Evolutionary conservation across 176 grass and related monocot species (phyloP), one percentile per base, ranked within the genome.

Genomic region (Sorghum bicolor): DNA sequence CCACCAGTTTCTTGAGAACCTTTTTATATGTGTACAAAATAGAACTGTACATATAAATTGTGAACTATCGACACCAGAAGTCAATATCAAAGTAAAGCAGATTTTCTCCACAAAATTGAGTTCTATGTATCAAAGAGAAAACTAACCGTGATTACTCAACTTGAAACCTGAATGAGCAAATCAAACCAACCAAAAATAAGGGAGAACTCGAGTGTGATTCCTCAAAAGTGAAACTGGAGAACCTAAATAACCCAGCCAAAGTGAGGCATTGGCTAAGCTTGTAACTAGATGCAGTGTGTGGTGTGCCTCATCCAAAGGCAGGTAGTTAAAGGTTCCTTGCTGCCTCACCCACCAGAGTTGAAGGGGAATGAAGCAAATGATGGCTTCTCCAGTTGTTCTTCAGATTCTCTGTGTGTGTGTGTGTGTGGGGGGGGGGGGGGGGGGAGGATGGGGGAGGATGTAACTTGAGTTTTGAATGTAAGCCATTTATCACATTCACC

Each of bases 281-380:
- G 24, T 38, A 26, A 78, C 57, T 16, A 44, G 39, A 72, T 3
- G 40, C 40, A 45, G 13, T 45, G 13, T 3, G 40, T 24, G 29
- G 13, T 45, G 13, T 72, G 40, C 50, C 13, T 53, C 44, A 68
- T 12, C 65, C 78, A 55, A 50, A 81, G 16, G 64, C 22, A 80
- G 19, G 64, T 68, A 25, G 25, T 33, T 10, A 65, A 79, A 80
- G 29, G 31, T 53, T 9, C 50, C 32, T n/a, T 66, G 41, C 43
- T 67, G n/a, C 47, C 44, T 84, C 5, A 25, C 32, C 20, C 50
- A 30, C 32, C 8, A 41, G 43, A 84, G 10, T 29, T 38, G 5
- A 84, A 84, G 16, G 44, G 14, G 47, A 75, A 38, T 20, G 24
- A 76, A 84, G n/a, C 72, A 66, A 26, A 64, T 22, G 30, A 12